These are phyloP conservation scores for Elongisporangium undulatum DNA, from an alignment of 352 stramenopile species.

Conservation along the genomic window DNA sequence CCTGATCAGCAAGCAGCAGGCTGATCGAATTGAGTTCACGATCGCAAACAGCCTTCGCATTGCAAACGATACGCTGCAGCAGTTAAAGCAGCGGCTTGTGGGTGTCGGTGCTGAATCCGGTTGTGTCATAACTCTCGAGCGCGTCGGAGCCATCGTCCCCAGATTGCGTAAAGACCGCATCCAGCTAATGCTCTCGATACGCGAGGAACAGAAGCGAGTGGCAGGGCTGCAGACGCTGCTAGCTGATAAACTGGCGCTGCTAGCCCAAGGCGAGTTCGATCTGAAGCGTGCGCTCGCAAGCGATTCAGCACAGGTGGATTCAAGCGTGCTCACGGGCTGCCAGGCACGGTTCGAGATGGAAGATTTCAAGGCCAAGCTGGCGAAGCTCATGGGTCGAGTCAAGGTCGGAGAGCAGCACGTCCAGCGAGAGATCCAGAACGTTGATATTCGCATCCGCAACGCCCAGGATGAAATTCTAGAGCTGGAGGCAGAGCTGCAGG, in stretches of 20 bases:
- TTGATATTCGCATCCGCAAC: constrained; percentile 63
- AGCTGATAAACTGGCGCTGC: constrained; percentile 44
- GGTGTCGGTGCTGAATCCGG: constrained; percentile 56
- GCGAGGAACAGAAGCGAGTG: constrained; percentile 50
- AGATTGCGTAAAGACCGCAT: constrained; percentile 53
- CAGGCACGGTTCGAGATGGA: constrained; percentile 65
- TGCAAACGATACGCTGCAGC: constrained; percentile 21
- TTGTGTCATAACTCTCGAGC: constrained; percentile 55
- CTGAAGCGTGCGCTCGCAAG: constrained; percentile 61
- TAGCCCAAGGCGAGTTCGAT: constrained; percentile 56
- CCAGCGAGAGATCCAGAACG: constrained; percentile 52
- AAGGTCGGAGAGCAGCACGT: constrained; percentile 55
- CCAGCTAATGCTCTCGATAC: constrained; percentile 44
- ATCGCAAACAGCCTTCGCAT: constrained; percentile 19
- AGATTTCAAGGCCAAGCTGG: constrained; percentile 74
- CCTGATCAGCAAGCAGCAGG: constrained; percentile 32
- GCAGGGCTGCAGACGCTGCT: constrained; percentile 50
- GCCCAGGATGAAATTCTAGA: constrained; percentile 61
- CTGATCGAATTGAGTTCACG: constrained; percentile 65
- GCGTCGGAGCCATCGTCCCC: constrained; percentile 62
- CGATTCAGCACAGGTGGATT: constrained; percentile 66
- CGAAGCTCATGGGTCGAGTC: constrained; percentile 59
- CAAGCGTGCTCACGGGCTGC: constrained; percentile 48
- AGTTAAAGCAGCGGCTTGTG: constrained; percentile 55
- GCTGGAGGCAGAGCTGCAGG: constrained; percentile 54